phyloP scores from a whole-genome alignment of 2,329 filamentous ascomycete species.

The Cladophialophora psammophila region DNA sequence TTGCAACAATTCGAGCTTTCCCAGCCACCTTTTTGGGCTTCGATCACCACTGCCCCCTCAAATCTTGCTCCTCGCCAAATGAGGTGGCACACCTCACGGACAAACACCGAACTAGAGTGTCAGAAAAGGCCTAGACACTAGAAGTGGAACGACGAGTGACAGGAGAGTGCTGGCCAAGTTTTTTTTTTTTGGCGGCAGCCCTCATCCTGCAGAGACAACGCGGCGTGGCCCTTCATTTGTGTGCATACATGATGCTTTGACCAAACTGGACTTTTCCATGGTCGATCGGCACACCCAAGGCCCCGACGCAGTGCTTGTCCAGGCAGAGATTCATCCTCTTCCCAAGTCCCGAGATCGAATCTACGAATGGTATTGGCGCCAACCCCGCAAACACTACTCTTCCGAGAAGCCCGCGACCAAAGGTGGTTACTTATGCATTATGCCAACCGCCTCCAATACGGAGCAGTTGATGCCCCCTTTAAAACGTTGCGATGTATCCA shows the following conservation, averaged over 20 bases:
- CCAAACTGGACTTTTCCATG: background rate
- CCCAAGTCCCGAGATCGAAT: conserved; percentile 32
- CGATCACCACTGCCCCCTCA: conserved; percentile 16
- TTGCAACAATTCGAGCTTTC: conserved; percentile 2
- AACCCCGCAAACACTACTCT: conserved; percentile 35
- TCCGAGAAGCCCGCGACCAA: conserved; percentile 30
- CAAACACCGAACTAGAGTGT: conserved; percentile 20
- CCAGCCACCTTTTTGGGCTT: conserved; percentile 12
- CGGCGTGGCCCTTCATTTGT: conserved; percentile 5
- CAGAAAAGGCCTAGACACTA: conserved; percentile 7
- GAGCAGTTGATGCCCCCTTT: background rate
- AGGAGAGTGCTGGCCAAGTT: background rate
- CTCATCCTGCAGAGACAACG: background rate
- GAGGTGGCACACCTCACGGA: conserved; percentile 11
- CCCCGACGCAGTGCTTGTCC: background rate
- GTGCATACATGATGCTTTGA: conserved; percentile 10
- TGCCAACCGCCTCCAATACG: background rate
- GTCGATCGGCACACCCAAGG: conserved; percentile 11
- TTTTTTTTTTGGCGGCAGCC: background rate
- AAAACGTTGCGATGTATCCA: background rate
- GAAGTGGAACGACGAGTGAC: conserved; percentile 16
- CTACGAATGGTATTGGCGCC: conserved; percentile 19
- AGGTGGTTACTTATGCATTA: background rate
- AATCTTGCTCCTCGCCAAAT: conserved; percentile 9
- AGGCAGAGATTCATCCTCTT: conserved; percentile 11